A percentile compares a stretch with the other conserved stretches of the same genome.
These are phyloP conservation scores for Clohesyomyces aquaticus DNA, from an alignment of 495 filamentous ascomycete species.

Conservation along the genomic window DNA sequence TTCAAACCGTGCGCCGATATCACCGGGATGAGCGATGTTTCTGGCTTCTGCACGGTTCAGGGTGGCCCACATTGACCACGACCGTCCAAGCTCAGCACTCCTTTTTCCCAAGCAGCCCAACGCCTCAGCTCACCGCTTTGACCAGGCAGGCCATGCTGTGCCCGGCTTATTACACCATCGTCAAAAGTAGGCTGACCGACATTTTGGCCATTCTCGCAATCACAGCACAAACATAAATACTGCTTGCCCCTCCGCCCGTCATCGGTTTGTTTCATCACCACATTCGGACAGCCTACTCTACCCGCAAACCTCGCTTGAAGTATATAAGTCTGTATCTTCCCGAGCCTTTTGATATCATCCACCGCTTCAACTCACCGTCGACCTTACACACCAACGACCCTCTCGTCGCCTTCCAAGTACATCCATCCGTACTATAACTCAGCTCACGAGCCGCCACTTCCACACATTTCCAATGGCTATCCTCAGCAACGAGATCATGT, in stretches of 20 bases:
- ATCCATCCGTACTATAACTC: background rate
- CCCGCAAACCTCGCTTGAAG: slow-evolving; percentile 7
- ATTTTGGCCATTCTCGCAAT: slow-evolving; percentile 26
- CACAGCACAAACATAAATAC: slow-evolving; percentile 39
- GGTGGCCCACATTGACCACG: slow-evolving; percentile 30
- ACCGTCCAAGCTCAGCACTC: slow-evolving; percentile 32
- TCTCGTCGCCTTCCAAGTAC: background rate
- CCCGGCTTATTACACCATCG: slow-evolving; percentile 41
- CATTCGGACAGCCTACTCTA: slow-evolving; percentile 26
- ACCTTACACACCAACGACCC: background rate
- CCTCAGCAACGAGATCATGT: slow-evolving; percentile 57
- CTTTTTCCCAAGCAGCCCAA: slow-evolving; percentile 28
- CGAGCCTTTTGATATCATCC: slow-evolving; percentile 11
- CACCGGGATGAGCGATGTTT: slow-evolving; percentile 42
- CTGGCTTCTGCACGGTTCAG: slow-evolving; percentile 40
- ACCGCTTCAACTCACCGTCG: slow-evolving; percentile 2
- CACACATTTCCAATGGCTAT: slow-evolving; percentile 34
- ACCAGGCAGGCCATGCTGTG: slow-evolving; percentile 31
- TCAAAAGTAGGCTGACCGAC: slow-evolving; percentile 43
- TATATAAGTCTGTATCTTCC: slow-evolving; percentile 28
- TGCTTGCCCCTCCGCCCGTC: slow-evolving; percentile 19
- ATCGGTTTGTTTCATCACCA: slow-evolving; percentile 29
- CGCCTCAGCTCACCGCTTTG: slow-evolving; percentile 43
- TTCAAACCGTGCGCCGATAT: slow-evolving; percentile 29
- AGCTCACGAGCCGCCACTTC: background rate